A percentile compares a stretch with the other conserved stretches of the same genome.
These are phyloP conservation scores for Pleoardoris graminearum DNA, from an alignment of 2,329 filamentous ascomycete species.

Conservation along the genomic window DNA sequence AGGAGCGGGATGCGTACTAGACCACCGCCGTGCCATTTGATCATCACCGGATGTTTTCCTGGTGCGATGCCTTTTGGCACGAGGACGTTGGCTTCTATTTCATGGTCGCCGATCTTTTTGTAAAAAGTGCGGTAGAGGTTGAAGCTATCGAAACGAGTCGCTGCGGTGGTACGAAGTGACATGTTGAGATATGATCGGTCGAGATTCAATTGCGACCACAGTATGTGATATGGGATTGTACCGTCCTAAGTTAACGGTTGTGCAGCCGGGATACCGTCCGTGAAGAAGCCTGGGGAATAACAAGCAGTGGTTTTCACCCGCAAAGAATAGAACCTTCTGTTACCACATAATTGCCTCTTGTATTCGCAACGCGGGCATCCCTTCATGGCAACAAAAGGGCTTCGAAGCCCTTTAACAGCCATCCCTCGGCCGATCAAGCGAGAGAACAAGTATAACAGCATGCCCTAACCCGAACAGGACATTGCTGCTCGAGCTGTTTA, in stretches of 20 bases:
- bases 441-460: too few species aligned
- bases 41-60: constrained; percentile 45
- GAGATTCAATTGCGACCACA: neutral
- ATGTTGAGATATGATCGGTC: constrained; percentile 17
- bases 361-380: neutral
- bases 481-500: too few species aligned
- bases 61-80: constrained; percentile 43
- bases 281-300: too few species aligned
- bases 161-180: constrained; percentile 19
- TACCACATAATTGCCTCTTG: neutral
- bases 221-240: too few species aligned
- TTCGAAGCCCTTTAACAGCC: neutral
- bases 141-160: constrained; percentile 44
- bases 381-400: neutral
- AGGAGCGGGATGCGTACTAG: constrained; percentile 36
- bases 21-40: constrained; percentile 53
- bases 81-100: constrained; percentile 44
- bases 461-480: too few species aligned
- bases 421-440: too few species aligned
- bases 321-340: too few species aligned
- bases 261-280: too few species aligned
- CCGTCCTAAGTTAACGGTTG: too few species aligned
- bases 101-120: constrained; percentile 46
- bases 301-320: too few species aligned
- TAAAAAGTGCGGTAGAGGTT: constrained; percentile 46